These are phyloP conservation scores for Starmerella riodocensis DNA, from an alignment of 805 yeast genomes.

Conservation along the genomic window DNA sequence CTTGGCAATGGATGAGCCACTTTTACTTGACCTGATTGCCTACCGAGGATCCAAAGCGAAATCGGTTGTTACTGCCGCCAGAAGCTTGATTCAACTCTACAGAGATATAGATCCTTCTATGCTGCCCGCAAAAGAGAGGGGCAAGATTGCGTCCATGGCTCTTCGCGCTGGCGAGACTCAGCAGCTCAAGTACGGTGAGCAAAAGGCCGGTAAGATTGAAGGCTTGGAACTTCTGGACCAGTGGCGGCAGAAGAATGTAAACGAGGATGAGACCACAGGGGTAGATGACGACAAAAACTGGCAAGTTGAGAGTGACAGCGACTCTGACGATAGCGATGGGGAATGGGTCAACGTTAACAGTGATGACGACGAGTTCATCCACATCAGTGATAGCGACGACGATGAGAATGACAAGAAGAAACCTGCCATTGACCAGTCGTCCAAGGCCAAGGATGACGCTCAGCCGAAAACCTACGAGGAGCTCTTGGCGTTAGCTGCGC, in stretches of 20 bases:
- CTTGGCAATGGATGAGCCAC: slow-evolving; percentile 74
- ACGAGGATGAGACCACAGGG: slow-evolving; percentile 34
- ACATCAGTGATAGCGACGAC: slow-evolving; percentile 34
- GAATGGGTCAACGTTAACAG: slow-evolving; percentile 64
- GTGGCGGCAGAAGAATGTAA: slow-evolving; percentile 62
- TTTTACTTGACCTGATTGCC: slow-evolving; percentile 77
- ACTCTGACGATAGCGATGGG: slow-evolving; percentile 32
- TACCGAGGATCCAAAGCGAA: slow-evolving; percentile 90
- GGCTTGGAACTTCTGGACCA: slow-evolving; percentile 82
- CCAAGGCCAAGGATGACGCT: slow-evolving; percentile 24
- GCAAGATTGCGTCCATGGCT: slow-evolving; percentile 79
- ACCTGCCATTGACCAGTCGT: slow-evolving; percentile 19
- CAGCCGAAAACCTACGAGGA: slow-evolving; percentile 28
- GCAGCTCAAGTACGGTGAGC: slow-evolving; percentile 33
- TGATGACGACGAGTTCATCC: slow-evolving; percentile 6
- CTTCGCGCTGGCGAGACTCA: slow-evolving; percentile 48
- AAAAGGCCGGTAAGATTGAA: slow-evolving; percentile 58
- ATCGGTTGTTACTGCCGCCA: slow-evolving; percentile 88
- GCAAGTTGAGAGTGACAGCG: slow-evolving; percentile 44
- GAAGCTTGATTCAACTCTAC: slow-evolving; percentile 69
- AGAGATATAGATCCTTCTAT: slow-evolving; percentile 95
- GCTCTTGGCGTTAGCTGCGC: slow-evolving; percentile 50
- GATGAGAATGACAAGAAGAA: slow-evolving; percentile 17
- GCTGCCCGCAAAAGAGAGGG: slow-evolving; percentile 82
- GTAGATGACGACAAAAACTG: slow-evolving; percentile 37